Evolutionary conservation across 805 yeast species (phyloP).

Genomic region (Huiozyma naganishii): DNA sequence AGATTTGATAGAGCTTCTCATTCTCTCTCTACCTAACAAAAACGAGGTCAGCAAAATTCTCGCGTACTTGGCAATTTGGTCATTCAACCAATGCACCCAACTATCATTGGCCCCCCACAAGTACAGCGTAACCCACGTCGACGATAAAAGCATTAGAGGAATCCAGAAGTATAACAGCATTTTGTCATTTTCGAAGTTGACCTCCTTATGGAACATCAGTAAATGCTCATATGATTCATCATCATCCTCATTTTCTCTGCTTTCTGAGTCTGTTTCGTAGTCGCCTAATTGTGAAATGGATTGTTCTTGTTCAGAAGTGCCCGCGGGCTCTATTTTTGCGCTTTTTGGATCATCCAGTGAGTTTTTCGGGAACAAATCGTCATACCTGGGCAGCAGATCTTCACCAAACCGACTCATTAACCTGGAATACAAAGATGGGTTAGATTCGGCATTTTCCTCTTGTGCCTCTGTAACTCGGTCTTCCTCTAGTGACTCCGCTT

Average conservation of each 20-base stretch:
- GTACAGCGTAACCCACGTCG: conserved; percentile 35
- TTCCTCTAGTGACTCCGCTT: neutral
- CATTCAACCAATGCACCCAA: conserved; percentile 20
- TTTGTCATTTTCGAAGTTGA: conserved; percentile 52
- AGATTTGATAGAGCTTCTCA: conserved; percentile 32
- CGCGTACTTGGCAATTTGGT: conserved; percentile 29
- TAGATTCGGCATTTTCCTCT: neutral
- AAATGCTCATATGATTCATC: neutral
- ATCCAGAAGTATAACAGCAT: conserved; percentile 88
- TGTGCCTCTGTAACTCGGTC: neutral
- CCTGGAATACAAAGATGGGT: conserved; percentile 28
- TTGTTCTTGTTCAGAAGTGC: neutral
- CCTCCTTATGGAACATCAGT: conserved; percentile 23
- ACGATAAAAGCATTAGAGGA: conserved; percentile 55
- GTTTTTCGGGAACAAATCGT: conserved; percentile 54
- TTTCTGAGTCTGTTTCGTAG: conserved; percentile 16
- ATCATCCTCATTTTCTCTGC: neutral
- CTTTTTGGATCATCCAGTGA: conserved; percentile 1
- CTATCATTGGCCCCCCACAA: conserved; percentile 29
- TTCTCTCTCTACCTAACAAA: conserved; percentile 43
- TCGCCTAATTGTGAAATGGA: conserved; percentile 16
- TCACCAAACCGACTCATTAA: conserved; percentile 32
- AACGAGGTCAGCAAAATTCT: conserved; percentile 37
- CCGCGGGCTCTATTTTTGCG: neutral
- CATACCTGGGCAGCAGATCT: conserved; percentile 52